These are phyloP conservation scores for Rhizopogon roseolus DNA, from an alignment of 768 basidiomycete genomes.

Conservation along the genomic window DNA sequence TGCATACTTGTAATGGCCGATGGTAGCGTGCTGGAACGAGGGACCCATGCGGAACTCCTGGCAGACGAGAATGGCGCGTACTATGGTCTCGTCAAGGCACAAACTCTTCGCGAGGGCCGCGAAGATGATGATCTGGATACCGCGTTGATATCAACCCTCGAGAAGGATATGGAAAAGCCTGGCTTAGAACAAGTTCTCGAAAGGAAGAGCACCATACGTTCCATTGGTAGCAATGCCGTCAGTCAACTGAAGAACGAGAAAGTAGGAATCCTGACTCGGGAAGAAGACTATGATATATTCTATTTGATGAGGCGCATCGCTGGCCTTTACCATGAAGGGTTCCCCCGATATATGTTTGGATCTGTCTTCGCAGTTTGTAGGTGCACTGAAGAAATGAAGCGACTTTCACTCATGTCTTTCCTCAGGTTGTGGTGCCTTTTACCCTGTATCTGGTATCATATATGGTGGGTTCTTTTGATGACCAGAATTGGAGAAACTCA, in stretches of 20 bases:
- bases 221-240: constrained; percentile 11
- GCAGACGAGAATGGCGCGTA: constrained; percentile 34
- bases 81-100: constrained; percentile 37
- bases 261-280: background rate
- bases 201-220: constrained; percentile 13
- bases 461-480: constrained; percentile 20
- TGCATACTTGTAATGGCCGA: constrained; percentile 39
- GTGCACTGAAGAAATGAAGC: background rate
- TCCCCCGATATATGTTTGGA: constrained; percentile 34
- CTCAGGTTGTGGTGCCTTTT: constrained; percentile 19
- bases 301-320: constrained; percentile 36
- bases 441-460: constrained; percentile 28
- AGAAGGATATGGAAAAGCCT: constrained; percentile 13
- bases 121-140: constrained; percentile 10
- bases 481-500: background rate
- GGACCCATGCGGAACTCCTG: constrained; percentile 37
- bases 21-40: constrained; percentile 38
- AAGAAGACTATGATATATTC: constrained; percentile 19
- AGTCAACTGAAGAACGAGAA: background rate
- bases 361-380: constrained; percentile 25
- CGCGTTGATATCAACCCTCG: constrained; percentile 6
- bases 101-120: constrained; percentile 31
- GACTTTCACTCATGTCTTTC: background rate
- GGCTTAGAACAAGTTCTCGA: constrained; percentile 28
- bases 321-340: constrained; percentile 31